Percentiles rank a stretch among this genome's conserved stretches.
Conservation (phyloP, 2,329 filamentous ascomycete genomes). For the Aspergillus luchuensis region DNA sequence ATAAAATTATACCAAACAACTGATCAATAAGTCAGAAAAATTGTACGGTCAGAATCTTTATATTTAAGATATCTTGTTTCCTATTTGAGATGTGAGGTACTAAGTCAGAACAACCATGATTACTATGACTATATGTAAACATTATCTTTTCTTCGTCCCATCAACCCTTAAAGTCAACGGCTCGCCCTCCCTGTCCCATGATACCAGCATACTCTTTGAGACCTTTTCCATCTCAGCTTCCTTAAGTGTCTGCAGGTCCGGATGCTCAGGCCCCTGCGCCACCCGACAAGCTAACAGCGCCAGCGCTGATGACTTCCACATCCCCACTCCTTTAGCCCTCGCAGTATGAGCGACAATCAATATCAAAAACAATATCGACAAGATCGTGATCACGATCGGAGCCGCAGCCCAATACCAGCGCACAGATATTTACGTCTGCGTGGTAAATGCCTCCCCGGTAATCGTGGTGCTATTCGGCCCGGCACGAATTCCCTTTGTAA, state of each 20-base stretch:
- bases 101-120: no score
- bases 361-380: conserved; percentile 18
- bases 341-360: conserved; percentile 19
- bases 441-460: conserved; percentile 11
- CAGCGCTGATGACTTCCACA: conserved; percentile 24
- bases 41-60: no score
- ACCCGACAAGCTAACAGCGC: conserved; percentile 17
- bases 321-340: conserved; percentile 13
- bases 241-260: not conserved
- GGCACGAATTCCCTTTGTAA: conserved; percentile 18
- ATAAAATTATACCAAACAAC: no score
- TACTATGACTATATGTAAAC: no score
- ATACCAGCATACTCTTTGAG: not conserved
- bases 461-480: conserved; percentile 15
- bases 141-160: no score
- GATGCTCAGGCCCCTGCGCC: not conserved
- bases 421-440: conserved; percentile 17
- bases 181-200: not conserved
- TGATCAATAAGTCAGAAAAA: no score
- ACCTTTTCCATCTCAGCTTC: not conserved
- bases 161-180: not conserved
- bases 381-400: conserved; percentile 13
- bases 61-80: no score
- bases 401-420: conserved; percentile 20
- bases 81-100: no score